Conservation (phyloP, 2,329 filamentous ascomycete species). For the Cryphonectria naterciae region DNA sequence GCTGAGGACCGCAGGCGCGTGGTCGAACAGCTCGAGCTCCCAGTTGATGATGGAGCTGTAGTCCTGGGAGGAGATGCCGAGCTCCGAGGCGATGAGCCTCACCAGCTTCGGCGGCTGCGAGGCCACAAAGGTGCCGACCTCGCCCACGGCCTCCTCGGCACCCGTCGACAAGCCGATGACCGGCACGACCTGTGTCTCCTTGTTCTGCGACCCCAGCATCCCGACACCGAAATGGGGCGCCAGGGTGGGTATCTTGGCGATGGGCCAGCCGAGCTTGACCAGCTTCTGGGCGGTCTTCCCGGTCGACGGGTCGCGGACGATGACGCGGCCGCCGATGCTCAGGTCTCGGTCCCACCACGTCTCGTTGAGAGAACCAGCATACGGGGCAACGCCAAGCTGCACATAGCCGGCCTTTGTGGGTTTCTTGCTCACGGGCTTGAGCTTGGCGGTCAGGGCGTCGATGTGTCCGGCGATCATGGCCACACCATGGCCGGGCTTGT, state of each 20-base stretch:
- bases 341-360: conserved; percentile 99
- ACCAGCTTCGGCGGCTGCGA: conserved; percentile 88
- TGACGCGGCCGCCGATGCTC: conserved; percentile 84
- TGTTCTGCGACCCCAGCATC: conserved; percentile 71
- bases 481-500: conserved; percentile 82
- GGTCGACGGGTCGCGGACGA: conserved; percentile 72
- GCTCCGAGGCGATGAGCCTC: conserved; percentile 75
- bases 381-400: conserved; percentile 90
- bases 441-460: conserved; percentile 84
- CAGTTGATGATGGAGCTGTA: conserved; percentile 84
- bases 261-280: conserved; percentile 90
- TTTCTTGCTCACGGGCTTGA: conserved; percentile 89
- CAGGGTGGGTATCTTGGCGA: conserved; percentile 88
- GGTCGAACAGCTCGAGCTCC: conserved; percentile 95
- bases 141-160: conserved; percentile 55
- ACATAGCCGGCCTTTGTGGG: conserved; percentile 83
- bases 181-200: conserved; percentile 91
- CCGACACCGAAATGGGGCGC: conserved; percentile 91
- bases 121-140: conserved; percentile 71
- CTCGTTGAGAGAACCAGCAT: conserved; percentile 81
- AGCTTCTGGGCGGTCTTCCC: conserved; percentile 81
- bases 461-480: conserved; percentile 91
- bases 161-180: conserved; percentile 82
- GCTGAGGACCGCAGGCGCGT: conserved; percentile 80
- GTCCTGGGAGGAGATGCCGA: conserved; percentile 66